Base-by-base conservation (phyloP, 1,139 yeast genomes). In the Taphrina betulina region DNA sequence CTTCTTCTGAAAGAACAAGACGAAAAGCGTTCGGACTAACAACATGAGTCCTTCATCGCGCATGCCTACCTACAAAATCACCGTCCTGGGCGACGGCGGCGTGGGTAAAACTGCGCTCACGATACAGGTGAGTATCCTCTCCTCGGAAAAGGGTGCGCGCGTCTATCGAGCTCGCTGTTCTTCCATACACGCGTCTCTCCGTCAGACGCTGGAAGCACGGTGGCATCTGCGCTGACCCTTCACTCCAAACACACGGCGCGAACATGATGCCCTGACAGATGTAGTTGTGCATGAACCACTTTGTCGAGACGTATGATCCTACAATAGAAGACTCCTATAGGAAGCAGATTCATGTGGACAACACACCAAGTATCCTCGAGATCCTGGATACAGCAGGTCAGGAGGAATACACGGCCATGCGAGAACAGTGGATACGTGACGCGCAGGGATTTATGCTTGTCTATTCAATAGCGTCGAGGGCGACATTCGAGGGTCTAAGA, bases 71-170 rank as follows among this genome's bases (percentile, higher is more conserved):
- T 88, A 83, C 71, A 88, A 90, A 68, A 74, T 92, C 61, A 96
- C 90, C 19, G 96, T 92, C 58, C 95, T 92, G 53, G 97, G 97
- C 58, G 97, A 96, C 51, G 97, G 97, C 71, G 96, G 96, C 71
- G 97, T 92, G 60, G 98, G 98, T 72, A 92, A 92, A 71, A 52
- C 54, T 20, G 54, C 54, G 17, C 29, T 50, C 26, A 50, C 54
- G 12, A 41, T 50, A 22, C 54, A 43, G 38, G 48, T 43, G 31
- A 12, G 48, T 34, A 16, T 8, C 5, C 7, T 33, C 31, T 26
- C 31, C 31, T 26, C 31, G 10, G 12, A 26, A 26, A 26, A n/a
- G n/a, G n/a, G n/a, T n/a, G n/a, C n/a, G n/a, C n/a, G n/a, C n/a
- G n/a, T n/a, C n/a, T n/a, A n/a, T n/a, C n/a, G n/a, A n/a, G n/a